phyloP scores from a whole-genome alignment of 495 filamentous ascomycete genomes.

The Penicillium maclennaniae region DNA sequence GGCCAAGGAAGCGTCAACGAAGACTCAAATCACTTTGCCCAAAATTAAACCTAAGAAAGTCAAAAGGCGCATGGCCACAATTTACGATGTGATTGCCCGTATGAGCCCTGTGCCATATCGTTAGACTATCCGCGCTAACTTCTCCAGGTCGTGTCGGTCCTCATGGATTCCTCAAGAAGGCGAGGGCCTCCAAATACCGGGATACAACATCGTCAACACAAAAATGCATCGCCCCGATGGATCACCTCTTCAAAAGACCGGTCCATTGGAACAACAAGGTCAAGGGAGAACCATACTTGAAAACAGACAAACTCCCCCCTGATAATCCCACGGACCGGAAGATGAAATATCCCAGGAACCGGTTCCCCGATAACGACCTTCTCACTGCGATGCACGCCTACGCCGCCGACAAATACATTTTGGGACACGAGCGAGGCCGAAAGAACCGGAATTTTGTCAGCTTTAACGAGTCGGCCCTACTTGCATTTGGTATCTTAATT shows the following conservation, averaged over 20 bases:
- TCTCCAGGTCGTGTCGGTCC: conserved; percentile 48
- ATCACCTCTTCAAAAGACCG: conserved; percentile 64
- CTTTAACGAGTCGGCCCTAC: conserved; percentile 80
- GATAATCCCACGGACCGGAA: background rate
- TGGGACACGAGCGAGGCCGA: conserved; percentile 24
- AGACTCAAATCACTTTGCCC: background rate
- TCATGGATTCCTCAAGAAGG: conserved; percentile 39
- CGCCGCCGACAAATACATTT: conserved; percentile 64
- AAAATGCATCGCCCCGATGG: conserved; percentile 61
- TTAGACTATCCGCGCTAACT: conserved; percentile 5
- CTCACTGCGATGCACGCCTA: conserved; percentile 76
- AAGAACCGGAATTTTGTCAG: conserved; percentile 37
- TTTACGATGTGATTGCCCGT: conserved; percentile 85
- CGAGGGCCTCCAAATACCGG: conserved; percentile 39
- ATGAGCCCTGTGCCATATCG: conserved; percentile 7
- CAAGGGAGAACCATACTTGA: conserved; percentile 69
- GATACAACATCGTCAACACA: conserved; percentile 52
- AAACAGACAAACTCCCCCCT: conserved; percentile 48
- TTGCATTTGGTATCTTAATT: conserved; percentile 76
- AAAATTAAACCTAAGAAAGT: conserved; percentile 9
- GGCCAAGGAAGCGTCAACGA: background rate
- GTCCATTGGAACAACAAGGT: conserved; percentile 60
- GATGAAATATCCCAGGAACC: conserved; percentile 30
- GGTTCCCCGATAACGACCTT: conserved; percentile 68
- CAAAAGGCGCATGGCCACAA: conserved; percentile 40